Conservation (phyloP, 306 rosid species). For the Purshia tridentata region DNA sequence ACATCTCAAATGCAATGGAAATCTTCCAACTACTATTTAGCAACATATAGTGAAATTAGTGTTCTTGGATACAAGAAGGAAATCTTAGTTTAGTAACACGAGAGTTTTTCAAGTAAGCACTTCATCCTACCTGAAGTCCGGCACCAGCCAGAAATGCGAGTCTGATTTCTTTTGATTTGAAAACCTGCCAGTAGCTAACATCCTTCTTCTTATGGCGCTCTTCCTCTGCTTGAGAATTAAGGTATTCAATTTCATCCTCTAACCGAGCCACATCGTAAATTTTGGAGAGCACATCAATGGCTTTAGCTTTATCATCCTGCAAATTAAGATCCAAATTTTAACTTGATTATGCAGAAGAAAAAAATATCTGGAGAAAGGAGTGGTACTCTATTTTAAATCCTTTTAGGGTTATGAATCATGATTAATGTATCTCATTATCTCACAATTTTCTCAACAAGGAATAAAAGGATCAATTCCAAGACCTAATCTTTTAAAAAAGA, state of each 20-base stretch:
- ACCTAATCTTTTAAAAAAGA: too few relatives aligned
- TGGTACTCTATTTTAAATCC: neutral
- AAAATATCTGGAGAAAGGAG: neutral
- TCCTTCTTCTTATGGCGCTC: constrained; percentile 44
- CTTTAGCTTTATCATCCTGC: constrained; percentile 60
- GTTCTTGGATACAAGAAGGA: neutral
- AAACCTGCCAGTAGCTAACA: constrained; percentile 55
- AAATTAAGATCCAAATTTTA: constrained; percentile 8
- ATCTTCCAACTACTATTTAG: neutral
- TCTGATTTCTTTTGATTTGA: constrained; percentile 65
- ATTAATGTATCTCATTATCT: neutral
- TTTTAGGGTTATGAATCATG: neutral
- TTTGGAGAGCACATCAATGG: constrained; percentile 66
- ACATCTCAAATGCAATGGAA: neutral
- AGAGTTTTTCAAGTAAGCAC: constrained; percentile 9
- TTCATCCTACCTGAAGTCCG: constrained; percentile 69
- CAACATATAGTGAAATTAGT: constrained; percentile 2
- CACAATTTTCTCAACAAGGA: too few relatives aligned
- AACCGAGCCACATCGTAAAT: constrained; percentile 67
- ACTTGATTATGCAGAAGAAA: constrained; percentile 3
- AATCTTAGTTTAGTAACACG: neutral
- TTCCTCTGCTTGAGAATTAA: constrained; percentile 55
- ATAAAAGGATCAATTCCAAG: too few relatives aligned
- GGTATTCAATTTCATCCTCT: constrained; percentile 71
- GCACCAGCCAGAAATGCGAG: constrained; percentile 87